phyloP scores from a whole-genome alignment of 2,329 filamentous ascomycete genomes.

The Neurospora sp. region DNA sequence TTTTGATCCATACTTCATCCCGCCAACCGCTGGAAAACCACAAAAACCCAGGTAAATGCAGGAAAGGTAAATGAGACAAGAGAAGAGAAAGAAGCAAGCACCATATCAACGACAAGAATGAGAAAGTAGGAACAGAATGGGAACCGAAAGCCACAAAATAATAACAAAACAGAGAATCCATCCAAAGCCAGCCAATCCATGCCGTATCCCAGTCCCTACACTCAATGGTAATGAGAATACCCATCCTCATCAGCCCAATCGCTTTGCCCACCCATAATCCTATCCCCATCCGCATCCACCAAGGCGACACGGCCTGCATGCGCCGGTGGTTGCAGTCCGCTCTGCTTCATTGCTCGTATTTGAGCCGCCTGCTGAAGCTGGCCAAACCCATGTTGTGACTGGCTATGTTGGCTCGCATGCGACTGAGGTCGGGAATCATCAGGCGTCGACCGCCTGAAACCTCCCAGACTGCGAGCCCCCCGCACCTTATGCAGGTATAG shows the following conservation, averaged over 20 bases:
- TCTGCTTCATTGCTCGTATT: constrained; percentile 34
- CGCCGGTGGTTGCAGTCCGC: constrained; percentile 41
- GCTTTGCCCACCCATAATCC: constrained; percentile 49
- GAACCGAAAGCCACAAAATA: background rate
- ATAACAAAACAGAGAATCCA: background rate
- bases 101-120: background rate
- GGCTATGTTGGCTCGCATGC: constrained; percentile 27
- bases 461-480: constrained; percentile 52
- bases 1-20: background rate
- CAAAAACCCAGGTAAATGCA: background rate
- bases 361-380: background rate
- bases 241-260: constrained; percentile 59
- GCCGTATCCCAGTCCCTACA: background rate
- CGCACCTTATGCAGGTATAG: constrained; percentile 72
- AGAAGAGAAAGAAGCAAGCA: constrained; percentile 1
- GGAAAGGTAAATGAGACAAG: background rate
- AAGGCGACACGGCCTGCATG: constrained; percentile 36
- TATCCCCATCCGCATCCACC: constrained; percentile 50
- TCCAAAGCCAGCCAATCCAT: background rate
- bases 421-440: constrained; percentile 38
- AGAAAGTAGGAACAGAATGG: background rate
- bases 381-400: background rate
- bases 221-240: constrained; percentile 30
- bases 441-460: constrained; percentile 20
- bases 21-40: background rate